Base-by-base conservation (phyloP, 1,139 yeast genomes). In the Taphrina populina region DNA sequence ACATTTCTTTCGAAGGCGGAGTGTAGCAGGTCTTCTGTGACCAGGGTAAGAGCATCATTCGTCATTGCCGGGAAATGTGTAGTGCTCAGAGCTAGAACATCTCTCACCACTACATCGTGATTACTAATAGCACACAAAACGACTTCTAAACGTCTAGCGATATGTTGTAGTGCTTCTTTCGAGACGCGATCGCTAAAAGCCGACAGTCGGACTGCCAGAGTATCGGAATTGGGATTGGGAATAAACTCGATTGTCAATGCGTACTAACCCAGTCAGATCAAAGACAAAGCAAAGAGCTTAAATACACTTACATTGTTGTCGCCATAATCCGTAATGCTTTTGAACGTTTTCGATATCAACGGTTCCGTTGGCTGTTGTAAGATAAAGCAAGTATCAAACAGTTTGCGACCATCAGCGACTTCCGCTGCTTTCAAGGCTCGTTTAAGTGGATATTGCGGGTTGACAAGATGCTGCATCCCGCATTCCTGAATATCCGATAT, bases 331-430 rank as follows among this genome's bases (percentile, higher is more conserved):
- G 35, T 13, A 20, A 49, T 29, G 8, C 19, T 21, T n/a, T 27
- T 40, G 46, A 37, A 33, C 26, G 33, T 20, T 10, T 20, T n/a
- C n/a, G 26, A 24, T 15, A 13, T 23, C 10, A 27, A 13, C 1
- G 23, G 24, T 3, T 36, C 44, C 7, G 17, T 21, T 5, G 40
- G 36, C 15, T 49, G 33, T 33, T 62, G 64, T 11, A 62, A 32
- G 17, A 62, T 57, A 17, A 62, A 27, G 32, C 60, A 44, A 3
- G 63, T 58, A 52, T 62, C 64, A 27, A 61, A 61, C 4, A 62
- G 47, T 15, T 36, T 15, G 2, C 20, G 21, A 4, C 40, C 55
- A 4, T 33, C 20, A 13, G 10, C 30, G 11, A 30, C 33, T 4
- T 26, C 29, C 5, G 49, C 49, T 4, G 37, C 23, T 11, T 37